Evolutionary conservation across 108 stramenopile genomes (phyloP).

Genomic region (Cyclotella baltica): DNA sequence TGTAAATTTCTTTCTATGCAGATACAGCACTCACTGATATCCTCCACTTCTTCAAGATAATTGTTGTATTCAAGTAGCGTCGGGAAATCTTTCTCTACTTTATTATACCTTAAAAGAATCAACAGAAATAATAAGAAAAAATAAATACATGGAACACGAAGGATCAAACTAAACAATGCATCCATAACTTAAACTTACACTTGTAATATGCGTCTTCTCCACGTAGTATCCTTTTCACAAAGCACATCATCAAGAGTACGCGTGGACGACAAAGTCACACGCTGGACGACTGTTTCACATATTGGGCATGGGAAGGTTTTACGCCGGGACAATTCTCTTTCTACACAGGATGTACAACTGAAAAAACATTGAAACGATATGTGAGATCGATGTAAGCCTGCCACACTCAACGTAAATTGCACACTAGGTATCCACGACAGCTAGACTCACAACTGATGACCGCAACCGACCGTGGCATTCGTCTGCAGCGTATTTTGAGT

Average conservation of each 20-base stretch:
- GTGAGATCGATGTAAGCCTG: too few relatives aligned
- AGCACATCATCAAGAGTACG: conserved; percentile 84
- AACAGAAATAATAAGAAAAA: neutral
- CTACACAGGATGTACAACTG: conserved; percentile 83
- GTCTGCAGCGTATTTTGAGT: conserved; percentile 80
- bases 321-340: conserved; percentile 78
- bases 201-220: conserved; percentile 83
- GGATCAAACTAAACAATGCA: neutral
- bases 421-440: neutral
- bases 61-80: conserved; percentile 87
- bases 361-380: neutral
- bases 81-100: conserved; percentile 79
- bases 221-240: conserved; percentile 87
- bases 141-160: neutral
- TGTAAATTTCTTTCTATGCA: too few relatives aligned
- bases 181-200: conserved; percentile 36
- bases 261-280: conserved; percentile 84
- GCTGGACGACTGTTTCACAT: conserved; percentile 81
- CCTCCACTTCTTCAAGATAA: conserved; percentile 91
- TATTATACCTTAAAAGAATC: conserved; percentile 64
- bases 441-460: conserved; percentile 85
- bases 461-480: conserved; percentile 85
- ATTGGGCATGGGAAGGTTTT: conserved; percentile 88
- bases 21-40: conserved; percentile 75
- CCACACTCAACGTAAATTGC: neutral